phyloP scores from a whole-genome alignment of 1,139 yeast species.

The Yamadazyma atlantica region DNA sequence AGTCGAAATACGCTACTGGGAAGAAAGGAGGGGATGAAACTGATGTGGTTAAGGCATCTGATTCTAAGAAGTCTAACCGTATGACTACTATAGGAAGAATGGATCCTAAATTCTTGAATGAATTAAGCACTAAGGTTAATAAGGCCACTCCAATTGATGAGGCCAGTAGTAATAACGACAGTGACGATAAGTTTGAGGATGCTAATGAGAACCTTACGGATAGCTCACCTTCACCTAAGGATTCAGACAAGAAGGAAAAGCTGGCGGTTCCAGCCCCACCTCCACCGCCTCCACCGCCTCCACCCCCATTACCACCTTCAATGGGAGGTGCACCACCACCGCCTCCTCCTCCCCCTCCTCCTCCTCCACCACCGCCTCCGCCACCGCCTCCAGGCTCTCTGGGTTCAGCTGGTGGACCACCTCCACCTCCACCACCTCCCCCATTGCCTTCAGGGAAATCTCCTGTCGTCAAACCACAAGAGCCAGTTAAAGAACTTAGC shows the following conservation, averaged over 20 bases:
- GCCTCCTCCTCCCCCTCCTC: conserved; percentile 19
- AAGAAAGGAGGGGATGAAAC: conserved; percentile 27
- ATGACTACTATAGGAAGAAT: conserved; percentile 39
- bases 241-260: conserved; percentile 4
- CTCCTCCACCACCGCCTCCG: conserved; percentile 32
- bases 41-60: conserved; percentile 13
- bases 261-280: conserved; percentile 20
- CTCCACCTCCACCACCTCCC: conserved; percentile 27
- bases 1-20: conserved; percentile 54
- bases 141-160: conserved; percentile 34
- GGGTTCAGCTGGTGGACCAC: conserved; percentile 20
- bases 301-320: conserved; percentile 28
- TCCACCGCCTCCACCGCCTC: conserved; percentile 22
- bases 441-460: conserved; percentile 14
- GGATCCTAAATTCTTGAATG: conserved; percentile 58
- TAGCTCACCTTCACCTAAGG: background rate
- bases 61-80: conserved; percentile 23
- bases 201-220: conserved; percentile 11
- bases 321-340: conserved; percentile 18
- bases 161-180: conserved; percentile 9
- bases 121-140: conserved; percentile 53
- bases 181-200: conserved; percentile 16
- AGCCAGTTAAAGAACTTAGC: conserved; percentile 18
- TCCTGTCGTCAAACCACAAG: conserved; percentile 8
- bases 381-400: conserved; percentile 19